Base-by-base conservation (phyloP, 495 filamentous ascomycete species). In the Darksidea phi region DNA sequence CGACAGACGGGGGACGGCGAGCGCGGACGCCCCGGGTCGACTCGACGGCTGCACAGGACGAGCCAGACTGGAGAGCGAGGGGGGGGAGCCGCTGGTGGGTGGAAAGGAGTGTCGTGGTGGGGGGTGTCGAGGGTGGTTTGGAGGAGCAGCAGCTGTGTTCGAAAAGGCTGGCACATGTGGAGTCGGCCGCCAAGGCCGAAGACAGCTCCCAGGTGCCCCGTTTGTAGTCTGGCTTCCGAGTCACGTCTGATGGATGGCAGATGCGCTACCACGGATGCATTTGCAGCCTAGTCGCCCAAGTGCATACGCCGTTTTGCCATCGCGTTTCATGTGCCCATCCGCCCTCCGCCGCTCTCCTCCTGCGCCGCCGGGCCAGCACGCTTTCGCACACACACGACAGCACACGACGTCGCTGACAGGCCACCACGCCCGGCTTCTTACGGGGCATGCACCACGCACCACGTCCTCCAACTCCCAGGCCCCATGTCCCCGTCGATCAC, bases 31-130 rank as follows among this genome's bases (percentile, higher is more conserved):
- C 66, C 61, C 50, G 45, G 55, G 57, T 54, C 57, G 57, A 55
- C 66, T 68, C 66, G 66, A 65, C 66, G 45, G 51, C 61, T 46
- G 23, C 47, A 53, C 61, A 54, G 55, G 66, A 69, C 62, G 66
- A 69, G 66, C 66, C 66, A 69, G 78, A 78, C 79, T 74, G 71
- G 71, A 75, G 67, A 54, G 59, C n/a, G n/a, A n/a, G n/a, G 36
- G 36, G 77, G 36, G 38, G 56, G 55, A 48, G 60, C 65, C 55
- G 49, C 41, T 57, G 49, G 21, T 45, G 43, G 20, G 54, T 50
- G 64, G 54, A 52, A 61, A 50, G 57, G 55, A 54, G 48, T 43
- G 55, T 65, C 67, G 70, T 50, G 59, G 61, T 53, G 61, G 61
- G 51, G 59, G 52, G 49, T 50, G 61, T 41, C 20, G 57, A 28